Conservation (phyloP, 768 basidiomycete genomes). For the Scleroderma bovista region DNA sequence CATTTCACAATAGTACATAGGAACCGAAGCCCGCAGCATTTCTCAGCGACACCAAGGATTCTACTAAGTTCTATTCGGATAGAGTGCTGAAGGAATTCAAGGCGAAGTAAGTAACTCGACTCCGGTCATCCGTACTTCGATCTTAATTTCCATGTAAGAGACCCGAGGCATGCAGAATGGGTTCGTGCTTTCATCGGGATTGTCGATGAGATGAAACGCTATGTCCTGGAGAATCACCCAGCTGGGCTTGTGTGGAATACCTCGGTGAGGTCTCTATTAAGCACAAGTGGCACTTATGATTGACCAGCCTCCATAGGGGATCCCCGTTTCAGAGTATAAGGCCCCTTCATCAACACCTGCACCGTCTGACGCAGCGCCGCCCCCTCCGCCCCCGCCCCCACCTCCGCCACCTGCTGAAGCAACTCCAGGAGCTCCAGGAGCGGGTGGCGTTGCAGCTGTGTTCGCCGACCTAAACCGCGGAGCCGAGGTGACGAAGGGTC, state of each 20-base stretch:
- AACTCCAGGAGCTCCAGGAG: conserved; percentile 38
- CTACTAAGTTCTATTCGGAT: conserved; percentile 83
- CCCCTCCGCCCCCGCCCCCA: conserved; percentile 54
- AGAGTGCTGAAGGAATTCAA: conserved; percentile 90
- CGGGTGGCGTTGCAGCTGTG: conserved; percentile 67
- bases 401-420: conserved; percentile 40
- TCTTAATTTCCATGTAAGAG: conserved; percentile 42
- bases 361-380: conserved; percentile 34
- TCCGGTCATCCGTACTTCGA: neutral
- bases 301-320: conserved; percentile 38
- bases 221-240: conserved; percentile 79
- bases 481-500: conserved; percentile 80
- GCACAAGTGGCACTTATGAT: neutral
- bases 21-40: conserved; percentile 78
- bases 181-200: conserved; percentile 63
- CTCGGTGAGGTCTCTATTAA: conserved; percentile 42
- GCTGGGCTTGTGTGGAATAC: conserved; percentile 89
- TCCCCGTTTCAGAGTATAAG: conserved; percentile 51
- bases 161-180: conserved; percentile 87
- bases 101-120: conserved; percentile 60
- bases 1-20: conserved; percentile 19
- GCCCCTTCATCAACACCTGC: conserved; percentile 28
- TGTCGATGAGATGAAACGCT: conserved; percentile 75
- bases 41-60: conserved; percentile 80
- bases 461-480: conserved; percentile 91